Evolutionary conservation across 2,329 filamentous ascomycete species (phyloP).

Genomic region (Colletotrichum scovillei): DNA sequence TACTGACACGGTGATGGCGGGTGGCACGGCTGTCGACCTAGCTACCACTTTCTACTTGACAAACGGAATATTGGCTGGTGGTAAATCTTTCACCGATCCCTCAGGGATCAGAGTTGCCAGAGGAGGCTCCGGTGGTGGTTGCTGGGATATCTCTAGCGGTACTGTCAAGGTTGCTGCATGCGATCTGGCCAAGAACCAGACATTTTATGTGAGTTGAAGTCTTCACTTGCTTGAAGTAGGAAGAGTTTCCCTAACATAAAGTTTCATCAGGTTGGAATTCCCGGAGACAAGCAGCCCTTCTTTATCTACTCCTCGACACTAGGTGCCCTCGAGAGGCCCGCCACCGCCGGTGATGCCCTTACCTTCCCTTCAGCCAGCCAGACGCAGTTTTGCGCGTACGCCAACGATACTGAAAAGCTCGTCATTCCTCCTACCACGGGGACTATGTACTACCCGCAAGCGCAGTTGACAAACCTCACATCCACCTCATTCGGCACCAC

Average conservation of each 20-base stretch:
- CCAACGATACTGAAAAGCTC: background rate
- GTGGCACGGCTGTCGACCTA: background rate
- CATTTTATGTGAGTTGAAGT: background rate
- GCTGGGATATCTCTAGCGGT: background rate
- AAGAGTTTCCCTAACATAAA: background rate
- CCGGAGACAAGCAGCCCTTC: background rate
- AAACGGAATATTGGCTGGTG: background rate
- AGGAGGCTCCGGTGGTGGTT: background rate
- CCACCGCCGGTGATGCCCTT: background rate
- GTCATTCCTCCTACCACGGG: background rate
- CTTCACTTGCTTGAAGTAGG: background rate
- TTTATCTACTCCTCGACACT: background rate
- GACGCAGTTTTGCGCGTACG: background rate
- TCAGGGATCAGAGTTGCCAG: background rate
- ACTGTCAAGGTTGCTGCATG: background rate
- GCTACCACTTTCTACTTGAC: background rate
- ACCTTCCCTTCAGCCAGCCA: background rate
- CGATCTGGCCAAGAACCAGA: background rate
- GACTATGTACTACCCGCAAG: background rate
- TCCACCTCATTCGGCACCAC: background rate
- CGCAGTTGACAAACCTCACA: background rate
- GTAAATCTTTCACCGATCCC: background rate
- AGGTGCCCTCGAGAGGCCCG: background rate
- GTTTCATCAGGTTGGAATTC: background rate
- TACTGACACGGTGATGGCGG: background rate